Percentiles rank a stretch among this genome's conserved stretches.
These are phyloP conservation scores for Wickerhamomyces bisporus DNA, from an alignment of 805 yeast species.

Conservation along the genomic window DNA sequence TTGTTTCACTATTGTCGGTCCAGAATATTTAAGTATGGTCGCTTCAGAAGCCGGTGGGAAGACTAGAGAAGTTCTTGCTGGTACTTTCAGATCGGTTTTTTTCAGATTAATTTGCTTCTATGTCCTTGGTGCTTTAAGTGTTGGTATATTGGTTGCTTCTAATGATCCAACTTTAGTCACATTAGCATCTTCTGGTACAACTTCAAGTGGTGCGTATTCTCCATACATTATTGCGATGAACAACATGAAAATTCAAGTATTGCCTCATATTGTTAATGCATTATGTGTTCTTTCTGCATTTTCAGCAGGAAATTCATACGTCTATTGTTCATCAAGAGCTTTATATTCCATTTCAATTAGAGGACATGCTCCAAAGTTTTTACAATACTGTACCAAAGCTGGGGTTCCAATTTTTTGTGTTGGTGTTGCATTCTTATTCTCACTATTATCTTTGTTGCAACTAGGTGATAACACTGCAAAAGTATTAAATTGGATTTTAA, in stretches of 20 bases:
- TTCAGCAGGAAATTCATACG: slow-evolving; percentile 51
- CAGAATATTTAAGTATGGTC: slow-evolving; percentile 77
- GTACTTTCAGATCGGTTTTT: slow-evolving; percentile 70
- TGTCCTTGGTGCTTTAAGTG: slow-evolving; percentile 59
- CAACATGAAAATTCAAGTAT: slow-evolving; percentile 44
- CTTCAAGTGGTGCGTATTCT: slow-evolving; percentile 46
- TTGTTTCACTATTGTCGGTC: slow-evolving; percentile 74
- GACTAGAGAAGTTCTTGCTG: slow-evolving; percentile 68
- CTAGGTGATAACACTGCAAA: slow-evolving; percentile 51
- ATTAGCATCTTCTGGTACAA: slow-evolving; percentile 59
- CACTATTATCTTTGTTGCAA: slow-evolving; percentile 63
- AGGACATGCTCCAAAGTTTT: slow-evolving; percentile 56
- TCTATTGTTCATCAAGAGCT: slow-evolving; percentile 59
- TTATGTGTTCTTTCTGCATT: slow-evolving; percentile 49
- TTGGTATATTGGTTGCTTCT: slow-evolving; percentile 61
- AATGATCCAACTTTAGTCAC: slow-evolving; percentile 46
- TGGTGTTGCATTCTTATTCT: slow-evolving; percentile 46
- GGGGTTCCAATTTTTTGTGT: slow-evolving; percentile 79
- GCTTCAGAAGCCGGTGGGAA: slow-evolving; percentile 73
- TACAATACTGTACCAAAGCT: slow-evolving; percentile 50
- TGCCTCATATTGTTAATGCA: slow-evolving; percentile 47
- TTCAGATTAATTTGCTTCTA: slow-evolving; percentile 57
- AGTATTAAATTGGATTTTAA: slow-evolving; percentile 68
- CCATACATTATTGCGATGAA: slow-evolving; percentile 56
- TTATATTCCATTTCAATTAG: slow-evolving; percentile 49